Evolutionary conservation across 176 grass and related monocot genomes (phyloP).

Genomic region (Luzula sylvatica): DNA sequence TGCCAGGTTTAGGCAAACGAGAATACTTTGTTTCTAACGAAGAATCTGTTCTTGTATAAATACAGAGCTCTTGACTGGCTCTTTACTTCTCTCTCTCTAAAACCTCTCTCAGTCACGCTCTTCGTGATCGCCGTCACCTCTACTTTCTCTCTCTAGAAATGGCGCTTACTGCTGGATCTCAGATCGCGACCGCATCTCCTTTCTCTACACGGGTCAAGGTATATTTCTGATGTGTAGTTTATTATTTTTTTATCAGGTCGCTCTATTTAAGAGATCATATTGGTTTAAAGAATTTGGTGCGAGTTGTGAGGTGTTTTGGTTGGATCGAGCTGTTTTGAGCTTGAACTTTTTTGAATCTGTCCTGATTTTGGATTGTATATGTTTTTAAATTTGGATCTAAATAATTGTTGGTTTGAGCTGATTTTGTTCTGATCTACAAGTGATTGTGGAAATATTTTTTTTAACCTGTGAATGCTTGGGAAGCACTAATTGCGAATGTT

Average conservation of each 20-base stretch:
- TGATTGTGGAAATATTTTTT: too few species aligned
- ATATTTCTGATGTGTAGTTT: neutral
- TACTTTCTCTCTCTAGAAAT: neutral
- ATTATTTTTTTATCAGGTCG: neutral
- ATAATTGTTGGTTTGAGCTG: too few species aligned
- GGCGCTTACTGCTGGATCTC: neutral
- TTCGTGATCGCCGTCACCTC: neutral
- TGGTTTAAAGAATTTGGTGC: neutral
- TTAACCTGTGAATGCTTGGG: too few species aligned
- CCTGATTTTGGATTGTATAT: neutral
- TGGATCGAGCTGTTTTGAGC: neutral
- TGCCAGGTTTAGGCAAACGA: neutral
- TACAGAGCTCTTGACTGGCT: neutral
- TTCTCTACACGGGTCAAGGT: neutral
- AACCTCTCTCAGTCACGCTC: neutral
- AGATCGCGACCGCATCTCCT: neutral
- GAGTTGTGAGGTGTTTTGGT: neutral
- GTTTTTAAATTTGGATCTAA: neutral
- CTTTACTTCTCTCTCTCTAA: neutral
- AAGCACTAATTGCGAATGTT: too few species aligned
- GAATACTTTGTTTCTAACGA: neutral
- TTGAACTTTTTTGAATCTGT: neutral
- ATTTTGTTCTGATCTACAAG: too few species aligned
- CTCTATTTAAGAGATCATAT: too few species aligned
- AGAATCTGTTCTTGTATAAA: neutral